Conservation (phyloP, 495 filamentous ascomycete genomes). For the Penicillium waksmanii region DNA sequence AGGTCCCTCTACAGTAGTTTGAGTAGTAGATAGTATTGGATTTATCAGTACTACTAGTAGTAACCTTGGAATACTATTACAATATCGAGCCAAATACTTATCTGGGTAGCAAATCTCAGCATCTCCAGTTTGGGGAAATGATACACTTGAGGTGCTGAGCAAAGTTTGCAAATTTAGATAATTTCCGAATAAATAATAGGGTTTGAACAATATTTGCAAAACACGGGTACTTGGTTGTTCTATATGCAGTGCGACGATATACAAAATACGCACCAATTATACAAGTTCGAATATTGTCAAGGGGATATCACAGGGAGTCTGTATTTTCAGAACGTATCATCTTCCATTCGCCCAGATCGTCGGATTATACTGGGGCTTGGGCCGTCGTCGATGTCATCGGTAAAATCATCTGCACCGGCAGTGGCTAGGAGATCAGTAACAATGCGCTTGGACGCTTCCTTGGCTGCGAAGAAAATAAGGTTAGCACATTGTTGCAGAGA, state of each 20-base stretch:
- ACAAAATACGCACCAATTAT: background rate
- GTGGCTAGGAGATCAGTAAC: slow-evolving; percentile 88
- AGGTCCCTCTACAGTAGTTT: too few species aligned
- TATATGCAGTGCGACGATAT: background rate
- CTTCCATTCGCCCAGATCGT: slow-evolving; percentile 64
- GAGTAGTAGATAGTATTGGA: too few species aligned
- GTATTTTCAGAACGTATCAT: slow-evolving; percentile 67
- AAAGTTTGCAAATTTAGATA: too few species aligned
- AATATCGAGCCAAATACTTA: too few species aligned
- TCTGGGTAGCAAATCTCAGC: too few species aligned
- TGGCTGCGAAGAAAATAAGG: slow-evolving; percentile 53
- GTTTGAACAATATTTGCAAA: too few species aligned
- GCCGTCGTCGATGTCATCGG: slow-evolving; percentile 51
- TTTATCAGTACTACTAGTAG: too few species aligned
- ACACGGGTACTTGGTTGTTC: background rate
- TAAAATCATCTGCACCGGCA: slow-evolving; percentile 61
- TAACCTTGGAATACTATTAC: too few species aligned
- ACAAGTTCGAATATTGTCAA: background rate
- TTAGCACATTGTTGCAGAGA: background rate
- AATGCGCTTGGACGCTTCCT: slow-evolving; percentile 88
- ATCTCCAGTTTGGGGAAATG: too few species aligned
- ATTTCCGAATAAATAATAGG: too few species aligned
- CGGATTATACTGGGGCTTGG: slow-evolving; percentile 78
- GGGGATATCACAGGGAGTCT: background rate
- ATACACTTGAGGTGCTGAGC: too few species aligned